Percentiles rank a stretch among this genome's conserved stretches.
Evolutionary conservation across 768 basidiomycete species (phyloP).

Genomic region (Phanerodontia chrysosporium): DNA sequence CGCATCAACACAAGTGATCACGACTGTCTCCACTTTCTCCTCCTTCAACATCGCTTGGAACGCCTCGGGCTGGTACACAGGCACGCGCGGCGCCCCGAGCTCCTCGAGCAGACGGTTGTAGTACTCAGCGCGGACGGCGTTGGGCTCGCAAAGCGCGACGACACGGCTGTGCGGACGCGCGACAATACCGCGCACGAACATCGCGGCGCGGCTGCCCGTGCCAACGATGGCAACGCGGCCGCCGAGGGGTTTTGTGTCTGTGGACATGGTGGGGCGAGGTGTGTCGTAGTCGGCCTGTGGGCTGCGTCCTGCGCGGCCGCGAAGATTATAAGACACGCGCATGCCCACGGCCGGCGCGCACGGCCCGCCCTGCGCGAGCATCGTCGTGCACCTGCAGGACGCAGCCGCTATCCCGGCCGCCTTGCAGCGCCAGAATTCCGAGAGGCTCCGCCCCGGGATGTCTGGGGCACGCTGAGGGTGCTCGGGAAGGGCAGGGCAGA

Average conservation of each 20-base stretch:
- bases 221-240: slow-evolving; percentile 40
- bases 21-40: slow-evolving; percentile 42
- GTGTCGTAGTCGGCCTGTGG: no score
- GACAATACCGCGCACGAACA: slow-evolving; percentile 44
- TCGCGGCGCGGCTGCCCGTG: slow-evolving; percentile 38
- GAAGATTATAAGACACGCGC: no score
- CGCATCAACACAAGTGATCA: slow-evolving; percentile 47
- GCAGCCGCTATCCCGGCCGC: background rate
- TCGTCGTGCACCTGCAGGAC: background rate
- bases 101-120: slow-evolving; percentile 39
- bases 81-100: slow-evolving; percentile 34
- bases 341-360: no score
- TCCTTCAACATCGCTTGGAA: slow-evolving; percentile 43
- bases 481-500: background rate
- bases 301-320: background rate
- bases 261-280: slow-evolving; percentile 28
- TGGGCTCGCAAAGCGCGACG: slow-evolving; percentile 46
- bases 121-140: slow-evolving; percentile 39
- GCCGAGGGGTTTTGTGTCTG: slow-evolving; percentile 22
- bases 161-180: slow-evolving; percentile 37
- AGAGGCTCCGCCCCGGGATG: background rate
- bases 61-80: slow-evolving; percentile 36
- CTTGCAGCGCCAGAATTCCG: background rate
- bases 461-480: background rate
- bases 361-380: no score